Evolutionary conservation across 257 asterid genomes (phyloP).

Genomic region (Capsicum baccatum): DNA sequence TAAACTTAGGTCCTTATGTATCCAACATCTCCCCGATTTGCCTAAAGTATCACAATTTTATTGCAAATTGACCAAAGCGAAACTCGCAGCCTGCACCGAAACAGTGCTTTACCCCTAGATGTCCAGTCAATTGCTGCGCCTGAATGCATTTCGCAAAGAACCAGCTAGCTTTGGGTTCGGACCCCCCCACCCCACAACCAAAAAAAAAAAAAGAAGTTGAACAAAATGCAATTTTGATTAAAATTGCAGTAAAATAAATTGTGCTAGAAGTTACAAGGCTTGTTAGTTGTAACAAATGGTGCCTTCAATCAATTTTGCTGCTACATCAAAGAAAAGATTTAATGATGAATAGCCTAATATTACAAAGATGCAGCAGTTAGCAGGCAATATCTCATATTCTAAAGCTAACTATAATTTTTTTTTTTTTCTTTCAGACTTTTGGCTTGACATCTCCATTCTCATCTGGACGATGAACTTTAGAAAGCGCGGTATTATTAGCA

Average conservation of each 20-base stretch:
- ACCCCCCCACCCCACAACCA: too few relatives aligned
- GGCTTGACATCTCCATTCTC: conserved; percentile 68
- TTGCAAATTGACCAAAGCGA: too few relatives aligned
- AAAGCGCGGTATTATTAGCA: conserved; percentile 38
- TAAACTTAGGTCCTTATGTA: too few relatives aligned
- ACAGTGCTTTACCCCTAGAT: too few relatives aligned
- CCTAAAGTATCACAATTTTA: too few relatives aligned
- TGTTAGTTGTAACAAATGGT: conserved; percentile 47
- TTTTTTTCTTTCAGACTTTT: conserved; percentile 35
- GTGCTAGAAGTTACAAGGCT: conserved; percentile 38
- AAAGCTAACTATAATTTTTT: conserved; percentile 43
- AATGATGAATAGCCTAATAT: conserved; percentile 44
- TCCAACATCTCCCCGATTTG: too few relatives aligned
- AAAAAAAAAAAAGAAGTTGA: neutral
- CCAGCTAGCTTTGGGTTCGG: too few relatives aligned
- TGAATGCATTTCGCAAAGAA: too few relatives aligned
- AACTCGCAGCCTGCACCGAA: too few relatives aligned
- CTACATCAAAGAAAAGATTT: conserved; percentile 37
- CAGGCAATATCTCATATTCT: conserved; percentile 36
- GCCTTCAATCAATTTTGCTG: conserved; percentile 47
- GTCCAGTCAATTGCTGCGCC: too few relatives aligned
- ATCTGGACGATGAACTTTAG: conserved; percentile 41
- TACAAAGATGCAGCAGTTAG: conserved; percentile 49
- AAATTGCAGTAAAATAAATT: conserved; percentile 19
- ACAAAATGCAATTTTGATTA: conserved; percentile 18